Base-by-base conservation (phyloP, 306 rosid genomes). In the Pyrus communis region DNA sequence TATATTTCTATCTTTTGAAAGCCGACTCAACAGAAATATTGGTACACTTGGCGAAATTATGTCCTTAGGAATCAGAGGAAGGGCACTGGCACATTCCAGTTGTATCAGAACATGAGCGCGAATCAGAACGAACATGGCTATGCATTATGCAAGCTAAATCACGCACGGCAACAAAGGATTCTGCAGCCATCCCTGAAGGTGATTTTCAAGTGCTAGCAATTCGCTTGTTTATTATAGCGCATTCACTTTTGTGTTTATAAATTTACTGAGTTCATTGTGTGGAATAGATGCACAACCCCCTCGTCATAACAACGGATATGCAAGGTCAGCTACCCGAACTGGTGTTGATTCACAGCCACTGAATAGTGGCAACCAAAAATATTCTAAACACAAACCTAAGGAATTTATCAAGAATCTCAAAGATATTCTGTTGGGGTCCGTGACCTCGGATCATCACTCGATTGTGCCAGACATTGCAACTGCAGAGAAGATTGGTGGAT, bases 51-150 rank as follows among this genome's bases (percentile, higher is more conserved):
- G 54, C 54, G 69, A 9, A 79, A 78, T 77, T 85, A 84, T 84
- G 86, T 75, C 82, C 38, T 45, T 86, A 94, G 98, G 98, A 94
- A 94, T 91, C 98, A 54, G 93, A 85, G 63, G 84, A 85, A 72
- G 97, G 97, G 78, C 91, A 85, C 74, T 91, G 98, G 97, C 98
- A 94, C 79, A 81, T 94, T 78, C 98, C 98, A 69, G 80, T 91
- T 79, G 85, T 75, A n/a, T 75, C 95, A 23, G 91, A 94, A 76
- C 76, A 82, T 27, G 82, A 78, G 59, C 66, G 81, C 72, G 97
- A 89, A 80, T 79, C 86, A 14, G 87, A 91, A 79, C 86, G 93
- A 90, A 86, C 83, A 65, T 94, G 98, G 97, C 14, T 90, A 69
- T 94, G 98, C 82, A 79, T 90, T 73, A 85, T 86, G 70, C 93